phyloP scores from a whole-genome alignment of 2,329 filamentous ascomycete genomes.

The Penicillium digitatum region DNA sequence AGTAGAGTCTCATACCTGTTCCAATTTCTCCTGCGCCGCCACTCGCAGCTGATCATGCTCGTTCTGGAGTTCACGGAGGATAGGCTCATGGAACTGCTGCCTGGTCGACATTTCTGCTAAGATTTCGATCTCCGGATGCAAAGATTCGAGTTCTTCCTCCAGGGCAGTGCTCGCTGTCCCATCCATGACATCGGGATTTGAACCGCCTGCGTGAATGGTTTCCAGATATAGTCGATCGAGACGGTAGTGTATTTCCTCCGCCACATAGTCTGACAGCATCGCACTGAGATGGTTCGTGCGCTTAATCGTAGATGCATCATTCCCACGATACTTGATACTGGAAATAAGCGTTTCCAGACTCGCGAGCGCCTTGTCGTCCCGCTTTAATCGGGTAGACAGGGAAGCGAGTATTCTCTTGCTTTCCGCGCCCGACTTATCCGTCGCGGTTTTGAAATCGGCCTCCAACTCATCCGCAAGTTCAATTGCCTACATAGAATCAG shows the following conservation, averaged over 20 bases:
- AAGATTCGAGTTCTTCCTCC: constrained; percentile 37
- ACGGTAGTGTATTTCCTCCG: constrained; percentile 39
- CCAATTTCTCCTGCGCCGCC: constrained; percentile 33
- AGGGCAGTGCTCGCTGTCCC: constrained; percentile 24
- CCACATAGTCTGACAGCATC: constrained; percentile 31
- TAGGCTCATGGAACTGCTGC: constrained; percentile 42
- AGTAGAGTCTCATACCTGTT: constrained; percentile 27
- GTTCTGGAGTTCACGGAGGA: constrained; percentile 35
- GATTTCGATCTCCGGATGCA: constrained; percentile 41
- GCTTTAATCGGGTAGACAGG: constrained; percentile 34
- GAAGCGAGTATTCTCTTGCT: constrained; percentile 34
- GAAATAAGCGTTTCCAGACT: constrained; percentile 30
- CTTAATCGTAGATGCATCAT: constrained; percentile 29
- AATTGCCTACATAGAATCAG: constrained; percentile 29
- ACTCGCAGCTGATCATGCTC: constrained; percentile 29
- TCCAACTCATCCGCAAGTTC: constrained; percentile 36
- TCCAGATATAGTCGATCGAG: constrained; percentile 42
- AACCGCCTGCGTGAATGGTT: constrained; percentile 14
- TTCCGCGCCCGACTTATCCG: constrained; percentile 31
- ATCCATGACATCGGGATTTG: constrained; percentile 1
- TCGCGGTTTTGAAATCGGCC: constrained; percentile 27
- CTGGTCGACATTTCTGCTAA: constrained; percentile 43
- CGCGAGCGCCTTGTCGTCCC: constrained; percentile 35
- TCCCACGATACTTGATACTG: constrained; percentile 26
- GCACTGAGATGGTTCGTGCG: constrained; percentile 28